Evolutionary conservation across 2,329 filamentous ascomycete genomes (phyloP).

Genomic region (Fusarium caatingaense): DNA sequence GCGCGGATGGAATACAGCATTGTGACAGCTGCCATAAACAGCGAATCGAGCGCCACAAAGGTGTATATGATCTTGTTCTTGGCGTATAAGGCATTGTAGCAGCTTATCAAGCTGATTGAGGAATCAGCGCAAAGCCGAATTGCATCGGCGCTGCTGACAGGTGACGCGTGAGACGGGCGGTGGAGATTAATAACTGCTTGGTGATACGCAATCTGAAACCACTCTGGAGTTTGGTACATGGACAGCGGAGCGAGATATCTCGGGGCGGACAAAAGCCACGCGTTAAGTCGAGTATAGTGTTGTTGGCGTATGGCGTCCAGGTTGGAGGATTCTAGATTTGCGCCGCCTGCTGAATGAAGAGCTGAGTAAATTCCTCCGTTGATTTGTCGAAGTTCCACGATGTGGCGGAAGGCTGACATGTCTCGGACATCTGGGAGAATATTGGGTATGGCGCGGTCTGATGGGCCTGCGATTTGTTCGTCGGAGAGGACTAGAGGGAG

Average conservation of each 20-base stretch:
- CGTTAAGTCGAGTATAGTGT: slow-evolving; percentile 37
- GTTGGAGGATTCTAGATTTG: slow-evolving; percentile 28
- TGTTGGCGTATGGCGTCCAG: slow-evolving; percentile 38
- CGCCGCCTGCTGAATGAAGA: slow-evolving; percentile 36
- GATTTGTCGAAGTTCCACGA: slow-evolving; percentile 35
- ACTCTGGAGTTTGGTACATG: slow-evolving; percentile 43
- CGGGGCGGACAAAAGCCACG: slow-evolving; percentile 37
- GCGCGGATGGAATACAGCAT: slow-evolving; percentile 40
- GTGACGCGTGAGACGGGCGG: slow-evolving; percentile 39
- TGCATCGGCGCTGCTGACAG: slow-evolving; percentile 39
- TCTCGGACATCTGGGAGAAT: slow-evolving; percentile 33
- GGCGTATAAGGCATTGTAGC: slow-evolving; percentile 40
- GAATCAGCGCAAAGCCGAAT: slow-evolving; percentile 41
- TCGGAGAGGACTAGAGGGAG: slow-evolving; percentile 33
- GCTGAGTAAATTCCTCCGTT: slow-evolving; percentile 39
- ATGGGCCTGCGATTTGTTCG: slow-evolving; percentile 23
- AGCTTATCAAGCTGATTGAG: slow-evolving; percentile 41
- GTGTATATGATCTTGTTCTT: slow-evolving; percentile 43
- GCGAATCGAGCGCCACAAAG: slow-evolving; percentile 31
- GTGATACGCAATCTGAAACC: slow-evolving; percentile 43
- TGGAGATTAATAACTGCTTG: slow-evolving; percentile 42
- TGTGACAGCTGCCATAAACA: slow-evolving; percentile 42
- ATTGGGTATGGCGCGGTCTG: slow-evolving; percentile 30
- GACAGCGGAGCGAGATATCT: slow-evolving; percentile 38
- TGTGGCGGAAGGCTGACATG: slow-evolving; percentile 39